Evolutionary conservation across 164 flowering plant genomes (phyloP).

Genomic region (Annona cherimola): DNA sequence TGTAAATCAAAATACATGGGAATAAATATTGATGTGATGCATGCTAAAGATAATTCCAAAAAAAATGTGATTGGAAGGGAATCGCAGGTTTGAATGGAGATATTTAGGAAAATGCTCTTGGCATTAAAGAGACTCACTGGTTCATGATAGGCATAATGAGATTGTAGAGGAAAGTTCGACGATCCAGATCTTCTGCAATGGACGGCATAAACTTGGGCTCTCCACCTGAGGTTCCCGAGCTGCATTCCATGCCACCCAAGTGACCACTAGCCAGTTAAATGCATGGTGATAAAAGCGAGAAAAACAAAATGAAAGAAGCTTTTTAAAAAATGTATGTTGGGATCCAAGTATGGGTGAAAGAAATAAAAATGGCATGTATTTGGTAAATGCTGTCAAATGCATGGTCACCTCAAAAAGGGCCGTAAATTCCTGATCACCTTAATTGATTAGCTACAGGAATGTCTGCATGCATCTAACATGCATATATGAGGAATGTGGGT

Average conservation of each 20-base stretch:
- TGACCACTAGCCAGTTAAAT: neutral
- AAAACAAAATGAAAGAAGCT: neutral
- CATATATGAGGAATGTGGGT: neutral
- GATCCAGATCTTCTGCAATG: slow-evolving; percentile 70
- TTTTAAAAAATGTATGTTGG: neutral
- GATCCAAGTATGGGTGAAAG: neutral
- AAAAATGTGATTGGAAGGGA: neutral
- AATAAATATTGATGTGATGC: neutral
- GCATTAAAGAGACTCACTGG: slow-evolving; percentile 27
- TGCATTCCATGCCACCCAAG: slow-evolving; percentile 18
- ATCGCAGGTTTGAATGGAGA: neutral
- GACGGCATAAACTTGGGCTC: slow-evolving; percentile 84
- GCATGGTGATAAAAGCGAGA: neutral
- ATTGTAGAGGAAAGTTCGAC: slow-evolving; percentile 66
- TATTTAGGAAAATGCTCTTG: slow-evolving; percentile 1
- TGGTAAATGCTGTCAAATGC: no score
- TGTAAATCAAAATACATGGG: neutral
- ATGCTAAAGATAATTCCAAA: neutral
- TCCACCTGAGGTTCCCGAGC: slow-evolving; percentile 90
- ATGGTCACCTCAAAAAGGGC: no score
- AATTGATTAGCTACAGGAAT: no score
- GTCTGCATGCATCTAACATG: no score
- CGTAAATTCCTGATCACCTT: no score
- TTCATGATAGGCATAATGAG: slow-evolving; percentile 78
- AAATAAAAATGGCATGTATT: no score